Evolutionary conservation across 768 basidiomycete genomes (phyloP).

Genomic region (Rhizopogon vulgaris): DNA sequence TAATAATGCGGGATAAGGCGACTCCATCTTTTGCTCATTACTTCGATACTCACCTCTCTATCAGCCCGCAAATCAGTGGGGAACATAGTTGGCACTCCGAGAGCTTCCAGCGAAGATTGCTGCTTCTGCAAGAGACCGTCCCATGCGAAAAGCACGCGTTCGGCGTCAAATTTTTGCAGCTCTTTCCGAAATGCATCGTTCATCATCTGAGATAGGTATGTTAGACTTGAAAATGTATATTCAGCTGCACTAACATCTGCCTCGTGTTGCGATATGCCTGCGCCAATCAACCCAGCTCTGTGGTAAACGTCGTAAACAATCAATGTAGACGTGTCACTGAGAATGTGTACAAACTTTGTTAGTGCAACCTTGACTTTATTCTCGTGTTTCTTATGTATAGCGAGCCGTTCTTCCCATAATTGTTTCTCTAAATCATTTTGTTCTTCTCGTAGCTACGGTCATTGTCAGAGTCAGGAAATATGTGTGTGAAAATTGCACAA

Average conservation of each 20-base stretch:
- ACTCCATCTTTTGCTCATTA: background rate
- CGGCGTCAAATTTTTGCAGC: constrained; percentile 53
- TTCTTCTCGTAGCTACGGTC: constrained; percentile 57
- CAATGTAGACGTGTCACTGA: background rate
- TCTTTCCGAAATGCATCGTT: constrained; percentile 60
- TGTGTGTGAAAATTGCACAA: background rate
- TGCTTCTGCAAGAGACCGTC: constrained; percentile 51
- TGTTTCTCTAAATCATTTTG: constrained; percentile 59
- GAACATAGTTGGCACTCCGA: constrained; percentile 71
- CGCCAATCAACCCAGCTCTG: constrained; percentile 66
- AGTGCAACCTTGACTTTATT: constrained; percentile 64
- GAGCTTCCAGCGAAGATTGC: constrained; percentile 39
- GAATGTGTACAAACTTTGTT: constrained; percentile 46
- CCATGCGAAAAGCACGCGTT: constrained; percentile 58
- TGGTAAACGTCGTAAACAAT: constrained; percentile 2
- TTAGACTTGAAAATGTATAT: constrained; percentile 1
- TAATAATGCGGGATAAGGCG: constrained; percentile 19
- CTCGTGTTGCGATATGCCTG: constrained; percentile 63
- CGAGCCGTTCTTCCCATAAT: constrained; percentile 60
- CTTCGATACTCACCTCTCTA: constrained; percentile 42
- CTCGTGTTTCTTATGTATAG: constrained; percentile 59
- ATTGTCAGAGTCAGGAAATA: constrained; percentile 2
- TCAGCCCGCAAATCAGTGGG: constrained; percentile 41
- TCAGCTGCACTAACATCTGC: constrained; percentile 23
- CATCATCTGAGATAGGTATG: constrained; percentile 23